Evolutionary conservation across 2,329 filamentous ascomycete species (phyloP), one percentile per base, ranked within the genome.

Genomic region (Dactylonectria estremocensis): DNA sequence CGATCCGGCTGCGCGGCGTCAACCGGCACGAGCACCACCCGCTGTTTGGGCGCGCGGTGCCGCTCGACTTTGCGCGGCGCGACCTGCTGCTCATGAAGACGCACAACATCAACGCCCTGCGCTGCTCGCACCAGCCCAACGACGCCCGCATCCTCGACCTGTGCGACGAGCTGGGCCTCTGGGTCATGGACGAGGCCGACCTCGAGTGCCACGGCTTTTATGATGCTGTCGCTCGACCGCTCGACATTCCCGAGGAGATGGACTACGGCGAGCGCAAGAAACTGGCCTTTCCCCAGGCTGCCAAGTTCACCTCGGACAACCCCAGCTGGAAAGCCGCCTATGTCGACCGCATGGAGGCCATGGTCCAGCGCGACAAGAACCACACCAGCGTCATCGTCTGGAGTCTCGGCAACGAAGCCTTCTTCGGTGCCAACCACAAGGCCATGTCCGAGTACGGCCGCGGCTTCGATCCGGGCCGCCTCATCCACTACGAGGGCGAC

Each of bases 381-480:
- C 90, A 93, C 70, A 79, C 92, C 0, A 90, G 86, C n/a, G 84
- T 94, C 56, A 89, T 94, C 55, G 87, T 93, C 48, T 94, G 92
- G 92, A 91, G 89, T 53, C 82, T 94, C 0, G 92, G 92, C 0
- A 94, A 94, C 73, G 92, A 94, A 76, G 88, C 91, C 0, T 93
- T 92, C 75, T 93, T 92, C 73, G 92, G 92, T 1, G 81, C 83
- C 9, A 93, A 94, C 74, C 90, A 92, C 74, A 84, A 83, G 52
- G 88, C 87, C 37, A 94, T 94, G 92, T 90, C 90, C 71, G 80
- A 90, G 3, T 91, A 87, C 76, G 85, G 86, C 56, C 90, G 89
- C 67, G 66, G 80, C 1, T 80, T 84, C n/a, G 91, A 93, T 70
- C 83, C 86, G 0, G 85, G 84, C 1, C 82, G 91, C 6, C 84